A percentile compares a stretch with the other conserved stretches of the same genome.
Evolutionary conservation across 768 basidiomycete species (phyloP).

Genomic region (Strobilomyces confusus): DNA sequence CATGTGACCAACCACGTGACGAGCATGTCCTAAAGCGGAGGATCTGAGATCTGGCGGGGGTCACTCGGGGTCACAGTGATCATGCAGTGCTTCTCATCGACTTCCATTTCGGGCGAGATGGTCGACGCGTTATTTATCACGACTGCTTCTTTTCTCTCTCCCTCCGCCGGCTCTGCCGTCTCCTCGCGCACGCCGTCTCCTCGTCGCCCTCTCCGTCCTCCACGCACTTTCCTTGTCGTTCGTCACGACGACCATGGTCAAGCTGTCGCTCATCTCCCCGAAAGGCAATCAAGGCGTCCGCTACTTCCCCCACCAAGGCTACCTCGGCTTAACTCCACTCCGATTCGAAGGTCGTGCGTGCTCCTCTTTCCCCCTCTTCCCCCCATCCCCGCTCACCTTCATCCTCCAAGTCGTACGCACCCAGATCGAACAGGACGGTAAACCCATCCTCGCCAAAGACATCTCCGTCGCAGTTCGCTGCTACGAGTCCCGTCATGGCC

Average conservation of each 20-base stretch:
- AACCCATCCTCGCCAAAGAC: constrained; percentile 60
- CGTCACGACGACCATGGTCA: constrained; percentile 51
- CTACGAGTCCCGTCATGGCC: constrained; percentile 72
- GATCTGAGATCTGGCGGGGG: constrained; percentile 27
- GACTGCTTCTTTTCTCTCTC: constrained; percentile 29
- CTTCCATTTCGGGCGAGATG: constrained; percentile 23
- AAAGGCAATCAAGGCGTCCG: constrained; percentile 68
- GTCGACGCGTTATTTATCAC: constrained; percentile 32
- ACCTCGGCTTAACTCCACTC: constrained; percentile 77
- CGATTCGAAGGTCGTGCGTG: constrained; percentile 70
- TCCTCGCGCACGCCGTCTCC: constrained; percentile 8
- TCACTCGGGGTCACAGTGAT: constrained; percentile 25
- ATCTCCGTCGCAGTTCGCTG: constrained; percentile 76
- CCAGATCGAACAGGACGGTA: constrained; percentile 64
- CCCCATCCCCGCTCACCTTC: background rate
- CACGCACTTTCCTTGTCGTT: constrained; percentile 10
- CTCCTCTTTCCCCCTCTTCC: constrained; percentile 2
- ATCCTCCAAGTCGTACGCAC: constrained; percentile 58
- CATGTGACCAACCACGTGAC: constrained; percentile 24
- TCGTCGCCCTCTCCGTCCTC: constrained; percentile 17
- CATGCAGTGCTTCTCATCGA: constrained; percentile 29
- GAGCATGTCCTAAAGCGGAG: background rate
- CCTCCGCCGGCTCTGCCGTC: constrained; percentile 12
- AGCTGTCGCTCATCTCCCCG: constrained; percentile 59
- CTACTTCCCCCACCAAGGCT: constrained; percentile 73